phyloP scores from a whole-genome alignment of 2,329 filamentous ascomycete genomes.

The Periconia macrospinosa region DNA sequence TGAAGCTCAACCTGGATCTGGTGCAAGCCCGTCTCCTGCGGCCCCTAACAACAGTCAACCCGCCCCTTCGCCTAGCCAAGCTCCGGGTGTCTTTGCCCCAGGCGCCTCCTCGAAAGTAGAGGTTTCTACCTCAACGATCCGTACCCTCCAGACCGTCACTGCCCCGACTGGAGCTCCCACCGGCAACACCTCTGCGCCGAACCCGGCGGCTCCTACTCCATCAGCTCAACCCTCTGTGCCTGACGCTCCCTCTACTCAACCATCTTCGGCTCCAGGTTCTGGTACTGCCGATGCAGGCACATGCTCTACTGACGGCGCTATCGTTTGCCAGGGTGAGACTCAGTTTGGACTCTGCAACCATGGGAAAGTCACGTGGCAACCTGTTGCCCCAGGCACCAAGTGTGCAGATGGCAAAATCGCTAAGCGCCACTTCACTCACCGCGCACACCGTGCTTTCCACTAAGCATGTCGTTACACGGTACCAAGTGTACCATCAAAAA shows the following conservation, averaged over 20 bases:
- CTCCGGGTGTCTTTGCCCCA: conserved; percentile 1
- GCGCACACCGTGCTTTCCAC: conserved; percentile 14
- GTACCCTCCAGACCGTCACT: conserved; percentile 28
- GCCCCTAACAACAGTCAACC: conserved; percentile 1
- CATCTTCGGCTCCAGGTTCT: conserved; percentile 5
- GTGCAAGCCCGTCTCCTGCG: neutral
- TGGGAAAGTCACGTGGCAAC: conserved; percentile 42
- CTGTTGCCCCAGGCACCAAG: conserved; percentile 47
- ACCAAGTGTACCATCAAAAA: no score
- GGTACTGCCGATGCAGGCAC: conserved; percentile 8
- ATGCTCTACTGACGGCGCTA: conserved; percentile 39
- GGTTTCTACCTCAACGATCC: conserved; percentile 18
- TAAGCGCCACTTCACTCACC: conserved; percentile 28
- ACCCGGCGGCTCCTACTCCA: conserved; percentile 2
- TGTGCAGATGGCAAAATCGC: conserved; percentile 44
- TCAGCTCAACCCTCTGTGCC: conserved; percentile 6
- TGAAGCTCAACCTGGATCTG: conserved; percentile 2
- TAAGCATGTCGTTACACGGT: neutral
- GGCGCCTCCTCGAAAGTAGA: neutral
- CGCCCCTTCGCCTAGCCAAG: neutral
- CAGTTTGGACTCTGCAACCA: conserved; percentile 47
- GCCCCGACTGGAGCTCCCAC: conserved; percentile 17
- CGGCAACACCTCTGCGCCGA: neutral
- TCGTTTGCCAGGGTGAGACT: conserved; percentile 42
- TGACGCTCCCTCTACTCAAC: conserved; percentile 5